Percentiles rank a stretch among this genome's conserved stretches.
Conservation (phyloP, 345 rosid genomes). For the Dovyalis caffra region DNA sequence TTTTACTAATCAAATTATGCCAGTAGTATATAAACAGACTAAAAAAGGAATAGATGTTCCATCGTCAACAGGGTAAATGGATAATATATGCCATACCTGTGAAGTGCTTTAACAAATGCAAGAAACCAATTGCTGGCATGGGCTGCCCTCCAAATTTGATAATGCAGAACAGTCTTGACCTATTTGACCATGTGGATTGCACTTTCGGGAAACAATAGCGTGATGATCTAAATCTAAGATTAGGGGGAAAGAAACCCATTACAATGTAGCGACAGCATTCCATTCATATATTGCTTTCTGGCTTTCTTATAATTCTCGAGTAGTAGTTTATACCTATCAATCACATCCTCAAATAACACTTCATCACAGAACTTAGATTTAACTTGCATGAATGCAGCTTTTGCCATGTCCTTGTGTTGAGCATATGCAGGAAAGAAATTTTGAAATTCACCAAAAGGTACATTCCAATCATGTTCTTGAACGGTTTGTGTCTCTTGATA, state of each 20-base stretch:
- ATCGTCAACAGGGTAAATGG: not conserved
- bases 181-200: not conserved
- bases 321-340: constrained; percentile 29
- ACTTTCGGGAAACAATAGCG: not conserved
- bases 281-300: constrained; percentile 51
- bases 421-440: constrained; percentile 18
- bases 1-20: not conserved
- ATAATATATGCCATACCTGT: not conserved
- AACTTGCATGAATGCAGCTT: constrained; percentile 30
- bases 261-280: constrained; percentile 52
- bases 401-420: constrained; percentile 28
- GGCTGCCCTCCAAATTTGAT: not conserved
- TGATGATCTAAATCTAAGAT: not conserved
- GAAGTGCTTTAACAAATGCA: not conserved
- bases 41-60: not conserved
- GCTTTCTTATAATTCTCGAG: constrained; percentile 44
- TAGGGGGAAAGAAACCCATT: constrained; percentile 5
- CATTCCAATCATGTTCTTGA: constrained; percentile 15
- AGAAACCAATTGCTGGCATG: not conserved
- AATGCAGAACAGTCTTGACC: not conserved
- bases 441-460: constrained; percentile 19
- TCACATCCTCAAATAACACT: constrained; percentile 37
- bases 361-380: constrained; percentile 45
- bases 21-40: not conserved
- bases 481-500: constrained; percentile 16